Conservation (phyloP, 2,329 filamentous ascomycete species). For the Cladosporium sphaerospermum region DNA sequence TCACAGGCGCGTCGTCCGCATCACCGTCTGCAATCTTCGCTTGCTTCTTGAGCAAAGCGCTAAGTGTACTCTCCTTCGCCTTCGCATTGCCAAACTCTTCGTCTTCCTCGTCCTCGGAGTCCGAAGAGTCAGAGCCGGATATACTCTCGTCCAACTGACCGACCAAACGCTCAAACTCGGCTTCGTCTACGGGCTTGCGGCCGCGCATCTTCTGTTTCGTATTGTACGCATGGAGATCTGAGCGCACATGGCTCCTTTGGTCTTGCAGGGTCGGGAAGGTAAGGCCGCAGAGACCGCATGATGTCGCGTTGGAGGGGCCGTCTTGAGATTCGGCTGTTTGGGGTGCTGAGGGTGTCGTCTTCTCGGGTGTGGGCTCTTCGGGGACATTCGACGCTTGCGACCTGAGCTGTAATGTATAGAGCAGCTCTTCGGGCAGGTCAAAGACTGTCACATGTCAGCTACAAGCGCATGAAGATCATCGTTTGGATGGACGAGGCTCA, state of each 20-base stretch:
- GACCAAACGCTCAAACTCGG: conserved; percentile 79
- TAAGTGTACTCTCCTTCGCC: conserved; percentile 64
- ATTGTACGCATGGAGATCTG: conserved; percentile 91
- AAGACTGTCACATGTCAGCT: conserved; percentile 54
- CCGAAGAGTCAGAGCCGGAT: conserved; percentile 64
- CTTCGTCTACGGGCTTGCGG: conserved; percentile 63
- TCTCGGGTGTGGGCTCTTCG: conserved; percentile 24
- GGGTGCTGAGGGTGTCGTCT: conserved; percentile 4
- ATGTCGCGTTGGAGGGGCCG: conserved; percentile 51
- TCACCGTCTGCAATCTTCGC: conserved; percentile 61
- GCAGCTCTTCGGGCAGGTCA: conserved; percentile 69
- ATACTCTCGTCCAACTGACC: conserved; percentile 84
- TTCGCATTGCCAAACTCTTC: conserved; percentile 44
- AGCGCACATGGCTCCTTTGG: conserved; percentile 78
- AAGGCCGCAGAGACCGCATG: conserved; percentile 74
- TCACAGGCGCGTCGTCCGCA: conserved; percentile 43
- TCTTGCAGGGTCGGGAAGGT: conserved; percentile 68
- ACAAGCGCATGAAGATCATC: conserved; percentile 17
- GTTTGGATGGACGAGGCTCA: neutral
- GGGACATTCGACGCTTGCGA: conserved; percentile 34
- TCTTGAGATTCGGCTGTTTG: neutral
- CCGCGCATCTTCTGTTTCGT: conserved; percentile 84
- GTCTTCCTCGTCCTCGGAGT: conserved; percentile 64
- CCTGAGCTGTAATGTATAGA: conserved; percentile 60
- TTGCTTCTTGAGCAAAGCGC: conserved; percentile 73